Percentiles rank a stretch among this genome's conserved stretches.
Conservation (phyloP, 257 asterid genomes). For the Ehretia macrophylla region DNA sequence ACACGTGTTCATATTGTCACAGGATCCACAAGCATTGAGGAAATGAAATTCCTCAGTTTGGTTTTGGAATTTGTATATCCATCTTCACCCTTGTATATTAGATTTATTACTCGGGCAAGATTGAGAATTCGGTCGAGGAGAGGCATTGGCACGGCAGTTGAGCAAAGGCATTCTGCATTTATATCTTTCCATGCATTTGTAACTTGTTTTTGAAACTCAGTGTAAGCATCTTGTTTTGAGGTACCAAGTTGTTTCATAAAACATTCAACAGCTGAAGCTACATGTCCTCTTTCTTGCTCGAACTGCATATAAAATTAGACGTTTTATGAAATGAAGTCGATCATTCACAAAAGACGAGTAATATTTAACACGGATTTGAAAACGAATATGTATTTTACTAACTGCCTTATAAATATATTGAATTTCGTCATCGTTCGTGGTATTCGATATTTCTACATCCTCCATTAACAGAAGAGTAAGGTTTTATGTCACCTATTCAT, state of each 20-base stretch:
- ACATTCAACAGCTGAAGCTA: constrained; percentile 23
- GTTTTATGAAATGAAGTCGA: no score
- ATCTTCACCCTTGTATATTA: constrained; percentile 21
- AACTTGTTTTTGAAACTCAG: constrained; percentile 3
- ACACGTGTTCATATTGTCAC: background rate
- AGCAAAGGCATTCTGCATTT: constrained; percentile 18
- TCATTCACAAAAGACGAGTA: no score
- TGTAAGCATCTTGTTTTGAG: constrained; percentile 13
- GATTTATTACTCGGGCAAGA: constrained; percentile 9
- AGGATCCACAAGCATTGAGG: constrained; percentile 12
- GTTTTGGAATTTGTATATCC: constrained; percentile 19
- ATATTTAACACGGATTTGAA: no score
- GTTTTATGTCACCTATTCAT: no score
- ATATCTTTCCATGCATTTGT: constrained; percentile 25
- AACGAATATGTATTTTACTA: no score
- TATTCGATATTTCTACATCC: no score
- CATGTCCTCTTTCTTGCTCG: constrained; percentile 1
- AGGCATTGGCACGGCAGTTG: constrained; percentile 8
- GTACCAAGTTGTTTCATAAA: constrained; percentile 22
- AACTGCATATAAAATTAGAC: background rate
- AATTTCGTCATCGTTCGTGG: no score
- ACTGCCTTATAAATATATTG: background rate
- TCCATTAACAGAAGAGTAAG: no score
- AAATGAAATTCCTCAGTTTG: constrained; percentile 9
- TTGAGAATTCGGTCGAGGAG: constrained; percentile 9